Evolutionary conservation across 441 rosid genomes (phyloP).

Genomic region (Eruca vesicaria): DNA sequence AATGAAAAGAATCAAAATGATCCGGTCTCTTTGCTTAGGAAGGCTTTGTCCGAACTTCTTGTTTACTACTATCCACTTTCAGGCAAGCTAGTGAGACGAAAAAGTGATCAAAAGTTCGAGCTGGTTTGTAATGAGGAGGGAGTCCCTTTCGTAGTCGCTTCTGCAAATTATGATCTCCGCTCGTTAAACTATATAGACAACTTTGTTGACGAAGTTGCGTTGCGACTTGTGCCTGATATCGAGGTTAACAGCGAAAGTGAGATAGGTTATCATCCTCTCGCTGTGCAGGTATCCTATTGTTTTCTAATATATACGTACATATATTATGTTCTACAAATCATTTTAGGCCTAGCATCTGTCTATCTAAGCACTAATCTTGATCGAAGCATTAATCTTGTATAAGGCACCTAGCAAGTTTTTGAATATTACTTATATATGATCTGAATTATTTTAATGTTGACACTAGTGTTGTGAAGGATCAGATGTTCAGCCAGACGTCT

Average conservation of each 20-base stretch:
- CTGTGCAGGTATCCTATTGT: conserved; percentile 37
- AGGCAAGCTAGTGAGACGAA: conserved; percentile 3
- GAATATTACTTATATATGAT: neutral
- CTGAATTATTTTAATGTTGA: neutral
- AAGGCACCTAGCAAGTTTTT: neutral
- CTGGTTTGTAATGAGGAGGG: conserved; percentile 16
- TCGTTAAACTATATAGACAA: conserved; percentile 40
- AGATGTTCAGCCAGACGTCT: too few relatives aligned
- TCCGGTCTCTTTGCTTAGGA: conserved; percentile 10
- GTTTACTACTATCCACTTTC: conserved; percentile 24
- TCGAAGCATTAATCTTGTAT: neutral
- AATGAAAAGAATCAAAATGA: conserved; percentile 1
- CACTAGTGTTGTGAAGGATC: too few relatives aligned
- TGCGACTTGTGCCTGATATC: conserved; percentile 27
- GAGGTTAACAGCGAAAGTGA: neutral
- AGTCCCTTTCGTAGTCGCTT: conserved; percentile 19
- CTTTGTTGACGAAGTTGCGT: conserved; percentile 28
- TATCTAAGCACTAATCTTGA: neutral
- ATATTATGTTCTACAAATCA: neutral
- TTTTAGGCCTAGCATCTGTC: neutral
- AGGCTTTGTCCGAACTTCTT: conserved; percentile 31
- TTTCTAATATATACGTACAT: neutral
- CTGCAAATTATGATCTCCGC: conserved; percentile 19
- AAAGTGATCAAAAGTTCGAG: conserved; percentile 4
- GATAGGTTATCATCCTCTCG: conserved; percentile 38